A percentile compares a stretch with the other conserved stretches of the same genome.
These are phyloP conservation scores for thale cress (Arabidopsis thaliana) DNA, from an alignment of 345 rosid species.

Conservation along the genomic window TAIR10.1 NC_003074.8:16833501-16834000, in stretches of 20 bases:
- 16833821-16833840: background rate
- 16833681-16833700: slow-evolving; percentile 97
- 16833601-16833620: slow-evolving; percentile 93
- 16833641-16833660: slow-evolving; percentile 94
- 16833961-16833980: background rate
- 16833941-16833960: background rate
- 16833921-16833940: background rate
- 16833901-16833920: background rate
- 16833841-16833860: background rate
- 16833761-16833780: background rate
- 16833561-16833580: background rate
- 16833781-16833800: background rate
- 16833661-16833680: slow-evolving; percentile 93
- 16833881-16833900: background rate
- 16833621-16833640: slow-evolving; percentile 92
- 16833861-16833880: too few relatives aligned
- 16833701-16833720: slow-evolving; percentile 97
- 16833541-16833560: background rate
- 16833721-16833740: slow-evolving; percentile 74
- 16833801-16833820: background rate
- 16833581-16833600: slow-evolving; percentile 7
- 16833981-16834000: background rate
- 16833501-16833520: background rate
- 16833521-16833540: background rate
- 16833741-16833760: background rate